Evolutionary conservation across 352 stramenopile genomes (phyloP), one percentile per base, ranked within the genome.

Genomic region (Pythium vanterpoolii): DNA sequence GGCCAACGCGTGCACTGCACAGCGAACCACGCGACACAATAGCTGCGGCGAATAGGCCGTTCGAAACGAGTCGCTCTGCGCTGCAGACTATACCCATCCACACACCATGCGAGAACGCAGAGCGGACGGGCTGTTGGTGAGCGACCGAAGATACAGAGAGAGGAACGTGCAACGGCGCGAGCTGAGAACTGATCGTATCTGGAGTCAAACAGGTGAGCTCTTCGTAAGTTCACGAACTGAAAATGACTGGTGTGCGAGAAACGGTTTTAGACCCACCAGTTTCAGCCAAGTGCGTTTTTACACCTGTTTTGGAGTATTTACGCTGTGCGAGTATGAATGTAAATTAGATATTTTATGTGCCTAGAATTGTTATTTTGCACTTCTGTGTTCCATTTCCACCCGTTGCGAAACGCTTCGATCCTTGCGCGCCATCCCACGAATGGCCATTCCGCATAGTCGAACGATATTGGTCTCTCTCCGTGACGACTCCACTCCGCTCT

Each of bases 41-140:
- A 40, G 24, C 9, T 21, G 39, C 60, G 54, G 69, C 68, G 50
- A 59, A 40, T 45, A 58, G 48, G 61, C 24, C 21, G n/a, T 21
- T 18, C 33, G 38, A 65, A 34, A 27, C 23, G 42, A 30, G 33
- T 86, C 68, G 57, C 55, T 90, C 61, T 90, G 48, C 71, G 81
- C 78, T 78, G 24, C 78, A 89, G 80, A 87, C 78, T 89, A 90
- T 87, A 86, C 81, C 78, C 76, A 85, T 68, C 70, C 61, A 69
- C 77, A 70, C 78, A 90, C 49, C 18, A 36, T 62, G 43, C 61
- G n/a, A 27, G 38, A 36, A 24, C 67, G 55, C 47, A 66, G 68
- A 69, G 64, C 68, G 48, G 70, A 65, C 71, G 78, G 69, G 78
- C 73, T 90, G 81, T 89, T 89, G 78, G 73, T 83, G 78, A 82